Conservation (phyloP, 352 stramenopile species). For the Hyaloperonospora brassicae region DNA sequence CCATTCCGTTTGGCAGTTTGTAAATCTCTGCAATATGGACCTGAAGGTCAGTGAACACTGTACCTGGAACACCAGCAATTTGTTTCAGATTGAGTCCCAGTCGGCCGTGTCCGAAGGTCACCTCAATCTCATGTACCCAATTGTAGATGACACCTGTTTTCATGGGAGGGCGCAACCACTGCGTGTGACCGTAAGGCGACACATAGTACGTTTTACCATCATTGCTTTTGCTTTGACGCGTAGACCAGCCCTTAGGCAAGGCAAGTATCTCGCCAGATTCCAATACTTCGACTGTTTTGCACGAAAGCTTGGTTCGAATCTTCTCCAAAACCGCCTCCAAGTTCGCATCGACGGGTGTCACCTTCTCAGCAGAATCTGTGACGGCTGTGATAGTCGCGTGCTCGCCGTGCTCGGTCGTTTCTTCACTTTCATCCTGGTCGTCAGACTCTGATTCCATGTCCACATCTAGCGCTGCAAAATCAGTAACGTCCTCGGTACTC, state of each 20-base stretch:
- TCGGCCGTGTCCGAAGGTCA: slow-evolving; percentile 67
- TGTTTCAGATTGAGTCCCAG: slow-evolving; percentile 81
- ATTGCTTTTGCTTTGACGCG: slow-evolving; percentile 73
- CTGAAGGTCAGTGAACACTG: slow-evolving; percentile 61
- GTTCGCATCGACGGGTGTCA: slow-evolving; percentile 44
- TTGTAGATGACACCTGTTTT: slow-evolving; percentile 71
- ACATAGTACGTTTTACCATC: slow-evolving; percentile 83
- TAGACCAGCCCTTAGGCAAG: slow-evolving; percentile 74
- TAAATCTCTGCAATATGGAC: slow-evolving; percentile 81
- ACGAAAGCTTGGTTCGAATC: slow-evolving; percentile 55
- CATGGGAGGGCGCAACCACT: slow-evolving; percentile 74
- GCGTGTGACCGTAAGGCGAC: slow-evolving; percentile 71
- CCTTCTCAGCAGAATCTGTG: slow-evolving; percentile 20
- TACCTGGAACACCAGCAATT: slow-evolving; percentile 63
- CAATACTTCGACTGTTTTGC: slow-evolving; percentile 49
- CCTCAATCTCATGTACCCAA: slow-evolving; percentile 78
- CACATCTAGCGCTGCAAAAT: slow-evolving; percentile 3
- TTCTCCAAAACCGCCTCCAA: slow-evolving; percentile 52
- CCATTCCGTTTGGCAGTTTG: slow-evolving; percentile 74
- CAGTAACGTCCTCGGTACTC: slow-evolving; percentile 3
- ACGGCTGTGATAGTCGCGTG: slow-evolving; percentile 50
- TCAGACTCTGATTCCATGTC: slow-evolving; percentile 15
- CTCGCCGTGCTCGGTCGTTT: slow-evolving; percentile 17
- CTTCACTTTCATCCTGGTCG: slow-evolving; percentile 6
- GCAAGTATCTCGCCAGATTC: slow-evolving; percentile 67